Base-by-base conservation (phyloP, 352 stramenopile genomes). In the Pythium aristosporum region DNA sequence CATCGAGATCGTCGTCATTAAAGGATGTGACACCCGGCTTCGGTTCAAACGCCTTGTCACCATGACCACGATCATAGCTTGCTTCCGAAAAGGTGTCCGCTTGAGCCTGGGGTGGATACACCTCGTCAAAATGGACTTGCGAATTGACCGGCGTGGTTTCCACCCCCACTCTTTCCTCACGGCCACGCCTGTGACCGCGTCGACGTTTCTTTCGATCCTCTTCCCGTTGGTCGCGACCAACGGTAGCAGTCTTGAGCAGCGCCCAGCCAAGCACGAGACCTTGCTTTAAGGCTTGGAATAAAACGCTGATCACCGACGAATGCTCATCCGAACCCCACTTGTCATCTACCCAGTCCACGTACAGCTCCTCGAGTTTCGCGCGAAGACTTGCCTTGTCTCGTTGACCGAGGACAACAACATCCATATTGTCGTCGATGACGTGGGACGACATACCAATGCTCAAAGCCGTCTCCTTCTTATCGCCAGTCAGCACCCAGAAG, bases 401-500 rank as follows among this genome's bases (percentile, higher is more conserved):
- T 54, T 94, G 86, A 2, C 85, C 72, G 7, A 96, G 72, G 25
- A 96, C 85, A 44, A 96, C 91, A 3, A 96, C 87, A 61, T 96
- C 85, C 88, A 96, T 96, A 39, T 94, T 90, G 64, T 94, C 85
- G 59, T 92, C 84, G 34, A 96, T 96, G 42, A 96, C 85, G 49
- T 96, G 85, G 20, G 86, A 96, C 16, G 88, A 94, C 84, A 95
- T 94, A 30, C 87, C 87, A 25, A 96, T 94, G 54, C 85, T 94
- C 13, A 94, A 67, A 10, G 87, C 87, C 2, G 87, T 96, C 69
- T 96, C 87, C 65, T 94, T 94, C 57, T 96, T 96, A 72, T 96
- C 87, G 25, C 87, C 96, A 0, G 96, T 99, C 28, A 99, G 79
- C 30, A 99, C 91, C 96, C 96, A 98, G 46, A 98, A 91, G 61